Conservation (phyloP, 1,284 basidiomycete species). For the Amylostereum areolatum region DNA sequence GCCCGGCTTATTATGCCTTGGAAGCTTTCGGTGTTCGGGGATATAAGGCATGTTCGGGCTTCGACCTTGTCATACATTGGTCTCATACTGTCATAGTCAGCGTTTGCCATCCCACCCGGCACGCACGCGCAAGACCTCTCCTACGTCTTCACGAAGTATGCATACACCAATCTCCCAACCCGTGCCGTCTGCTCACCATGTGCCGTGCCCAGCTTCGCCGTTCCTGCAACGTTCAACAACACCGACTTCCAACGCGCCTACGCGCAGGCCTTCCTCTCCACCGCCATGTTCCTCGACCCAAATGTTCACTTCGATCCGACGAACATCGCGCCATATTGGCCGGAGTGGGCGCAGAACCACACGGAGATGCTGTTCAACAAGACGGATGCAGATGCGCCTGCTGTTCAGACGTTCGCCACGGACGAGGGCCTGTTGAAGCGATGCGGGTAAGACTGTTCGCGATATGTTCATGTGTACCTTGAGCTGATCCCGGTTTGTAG, state of each 20-base stretch:
- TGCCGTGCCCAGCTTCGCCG: constrained; percentile 3
- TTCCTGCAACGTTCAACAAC: constrained; percentile 26
- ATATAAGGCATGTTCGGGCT: constrained; percentile 4
- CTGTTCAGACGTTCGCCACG: neutral
- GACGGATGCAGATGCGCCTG: constrained; percentile 1
- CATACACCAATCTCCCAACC: neutral
- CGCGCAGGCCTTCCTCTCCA: constrained; percentile 32
- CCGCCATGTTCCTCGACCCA: constrained; percentile 28
- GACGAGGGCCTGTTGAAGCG: constrained; percentile 4
- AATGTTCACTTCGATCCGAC: neutral
- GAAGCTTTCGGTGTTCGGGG: constrained; percentile 3
- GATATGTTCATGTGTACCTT: no score
- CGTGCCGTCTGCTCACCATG: neutral
- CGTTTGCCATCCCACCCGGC: constrained; percentile 7
- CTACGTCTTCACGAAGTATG: constrained; percentile 18
- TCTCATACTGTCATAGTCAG: constrained; percentile 1
- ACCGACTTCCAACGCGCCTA: constrained; percentile 32
- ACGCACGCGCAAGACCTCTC: constrained; percentile 3
- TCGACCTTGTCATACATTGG: neutral
- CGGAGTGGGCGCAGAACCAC: neutral
- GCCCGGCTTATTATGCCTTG: constrained; percentile 5
- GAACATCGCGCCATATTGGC: neutral
- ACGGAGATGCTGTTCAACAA: constrained; percentile 7
- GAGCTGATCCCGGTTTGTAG: no score
- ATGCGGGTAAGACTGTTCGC: neutral